phyloP scores from a whole-genome alignment of 2,329 filamentous ascomycete genomes.

The Aspergillus ustus region DNA sequence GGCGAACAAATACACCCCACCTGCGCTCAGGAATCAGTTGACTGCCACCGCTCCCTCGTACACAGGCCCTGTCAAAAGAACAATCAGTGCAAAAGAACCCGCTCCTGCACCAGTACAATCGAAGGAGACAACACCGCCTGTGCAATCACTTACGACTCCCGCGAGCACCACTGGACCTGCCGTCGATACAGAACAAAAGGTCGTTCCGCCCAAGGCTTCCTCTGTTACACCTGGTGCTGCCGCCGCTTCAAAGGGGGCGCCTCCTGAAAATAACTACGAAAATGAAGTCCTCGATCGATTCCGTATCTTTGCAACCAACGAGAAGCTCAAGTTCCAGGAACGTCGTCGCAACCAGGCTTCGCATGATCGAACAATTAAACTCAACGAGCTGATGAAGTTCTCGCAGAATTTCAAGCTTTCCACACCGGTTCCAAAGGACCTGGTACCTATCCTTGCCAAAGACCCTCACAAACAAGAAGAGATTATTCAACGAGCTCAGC shows the following conservation, averaged over 20 bases:
- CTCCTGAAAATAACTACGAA: constrained; percentile 57
- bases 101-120: constrained; percentile 34
- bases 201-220: constrained; percentile 27
- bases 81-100: constrained; percentile 67
- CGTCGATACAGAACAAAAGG: constrained; percentile 33
- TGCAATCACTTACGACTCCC: constrained; percentile 23
- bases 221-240: constrained; percentile 42
- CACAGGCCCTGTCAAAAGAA: constrained; percentile 88
- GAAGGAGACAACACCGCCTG: constrained; percentile 28
- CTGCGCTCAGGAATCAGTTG: constrained; percentile 78
- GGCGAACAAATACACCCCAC: constrained; percentile 83
- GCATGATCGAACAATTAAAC: constrained; percentile 85
- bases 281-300: constrained; percentile 66
- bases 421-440: constrained; percentile 86
- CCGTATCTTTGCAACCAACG: constrained; percentile 65
- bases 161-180: constrained; percentile 29
- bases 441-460: constrained; percentile 94
- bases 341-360: constrained; percentile 59
- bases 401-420: constrained; percentile 91
- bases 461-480: constrained; percentile 92
- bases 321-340: constrained; percentile 65
- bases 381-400: constrained; percentile 95
- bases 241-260: constrained; percentile 52
- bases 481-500: constrained; percentile 85
- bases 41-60: constrained; percentile 77